Base-by-base conservation (phyloP, 768 basidiomycete genomes). In the Sporobolomyces phaffii region DNA sequence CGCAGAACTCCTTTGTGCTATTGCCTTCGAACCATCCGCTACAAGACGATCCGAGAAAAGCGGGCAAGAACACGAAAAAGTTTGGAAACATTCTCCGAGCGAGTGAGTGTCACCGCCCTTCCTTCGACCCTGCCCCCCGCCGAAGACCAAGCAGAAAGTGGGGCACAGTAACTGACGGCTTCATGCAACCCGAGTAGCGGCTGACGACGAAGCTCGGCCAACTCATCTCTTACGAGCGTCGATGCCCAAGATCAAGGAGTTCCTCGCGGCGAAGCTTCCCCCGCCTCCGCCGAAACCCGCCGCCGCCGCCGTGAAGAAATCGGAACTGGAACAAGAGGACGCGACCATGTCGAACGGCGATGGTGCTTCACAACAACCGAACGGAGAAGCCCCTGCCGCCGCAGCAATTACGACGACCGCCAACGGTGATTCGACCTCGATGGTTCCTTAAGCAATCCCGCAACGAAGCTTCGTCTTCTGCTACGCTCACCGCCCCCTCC, bases 1-100 rank as follows among this genome's bases (percentile, higher is more conserved):
- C 18, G 26, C 43, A 65, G 54, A 34, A 52, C 36, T 65, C 68
- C 22, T 56, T 70, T 53, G 54, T 62, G 5, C 44, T 61, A 1
- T 54, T 62, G 9, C 60, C 68, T 2, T 51, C 64, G 33, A 65
- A 60, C 2, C 70, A 72, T 49, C 54, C 63, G 22, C 47, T 72
- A 6, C 66, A 67, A 41, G 70, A 72, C 8, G 70, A 72, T 36
- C 62, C 70, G 2, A 53, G 66, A 4, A 50, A 58, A 6, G 62
- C 60, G 0, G 65, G 65, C 49, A 72, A 72, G 54, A 59, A 64
- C 45, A 66, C 67, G 51, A 65, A 64, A 44, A 72, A 69, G 68
- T 63, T 54, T 38, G 72, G 69, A 17, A 64, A 68, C 58, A 43
- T 67, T 14, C n/a, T 53, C 17, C 62, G 63, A 22, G 64, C 61